Base-by-base conservation (phyloP, 2,329 filamentous ascomycete genomes). In the Sporothrix brasiliensis region DNA sequence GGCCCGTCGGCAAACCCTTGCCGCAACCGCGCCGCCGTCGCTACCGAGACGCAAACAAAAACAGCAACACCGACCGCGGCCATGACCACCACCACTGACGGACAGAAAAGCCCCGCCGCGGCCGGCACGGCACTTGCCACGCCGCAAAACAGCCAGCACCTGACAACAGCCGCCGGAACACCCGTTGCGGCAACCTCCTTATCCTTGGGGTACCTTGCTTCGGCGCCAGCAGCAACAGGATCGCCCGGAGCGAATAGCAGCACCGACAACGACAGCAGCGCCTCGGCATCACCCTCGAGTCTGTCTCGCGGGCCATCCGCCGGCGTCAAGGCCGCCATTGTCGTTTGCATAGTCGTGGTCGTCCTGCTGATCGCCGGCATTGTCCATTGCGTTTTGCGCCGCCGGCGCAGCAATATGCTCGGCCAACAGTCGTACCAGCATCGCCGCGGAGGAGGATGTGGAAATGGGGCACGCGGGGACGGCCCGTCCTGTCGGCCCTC, bases 311-410 rank as follows among this genome's bases (percentile, higher is more conserved):
- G 75, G 74, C 41, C 74, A 47, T 77, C 79, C 16, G 69, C 72
- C 0, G 81, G 80, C 2, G 78, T 80, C 60, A 85, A 82, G 70
- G 79, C 81, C 2, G 83, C 84, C 44, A 81, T 87, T 65, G 81
- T 78, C 4, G 73, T 85, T 13, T 81, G 81, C 66, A 79, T 80
- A 1, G 74, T 80, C 3, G 74, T 83, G n/a, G 80, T 75, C 4
- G 72, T 82, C 13, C 71, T 82, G 16, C 75, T 79, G 2, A 69
- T 85, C 3, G 68, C 79, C 11, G 77, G 77, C 11, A 73, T 83
- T 19, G 69, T 80, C 1, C 73, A 82, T 2, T 81, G 81, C 61
- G 74, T 83, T 2, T 70, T 83, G 13, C 79, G 79, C 19, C 75
- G 53, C 72, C 74, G 21, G 68, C 73, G 72, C 54, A 50, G 54